A percentile compares a stretch with the other conserved stretches of the same genome.
These are phyloP conservation scores for Aspergillus sclerotiicarbonarius DNA, from an alignment of 495 filamentous ascomycete species.

Conservation along the genomic window DNA sequence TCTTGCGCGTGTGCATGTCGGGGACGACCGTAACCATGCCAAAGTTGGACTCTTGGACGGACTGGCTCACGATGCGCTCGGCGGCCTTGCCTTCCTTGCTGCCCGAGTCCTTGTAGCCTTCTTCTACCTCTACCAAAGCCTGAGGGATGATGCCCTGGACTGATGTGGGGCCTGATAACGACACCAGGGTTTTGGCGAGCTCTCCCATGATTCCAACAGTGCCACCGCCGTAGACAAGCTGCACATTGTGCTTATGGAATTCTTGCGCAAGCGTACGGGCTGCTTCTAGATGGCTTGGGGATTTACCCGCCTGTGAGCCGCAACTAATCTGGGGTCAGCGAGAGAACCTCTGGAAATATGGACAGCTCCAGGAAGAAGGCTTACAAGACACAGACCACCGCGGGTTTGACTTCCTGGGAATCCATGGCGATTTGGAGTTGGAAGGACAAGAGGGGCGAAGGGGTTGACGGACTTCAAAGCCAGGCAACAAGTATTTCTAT, in stretches of 20 bases:
- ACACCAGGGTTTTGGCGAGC: constrained; percentile 80
- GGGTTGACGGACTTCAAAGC: not conserved
- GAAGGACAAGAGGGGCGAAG: not conserved
- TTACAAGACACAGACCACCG: not conserved
- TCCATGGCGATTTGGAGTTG: not conserved
- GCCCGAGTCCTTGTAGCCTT: constrained; percentile 44
- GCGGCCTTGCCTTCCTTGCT: constrained; percentile 34
- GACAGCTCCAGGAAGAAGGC: not conserved
- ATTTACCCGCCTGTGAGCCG: not conserved
- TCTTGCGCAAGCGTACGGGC: constrained; percentile 73
- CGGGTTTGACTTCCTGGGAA: not conserved
- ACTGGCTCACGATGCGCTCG: constrained; percentile 33
- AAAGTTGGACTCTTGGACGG: constrained; percentile 67
- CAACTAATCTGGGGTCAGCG: not conserved
- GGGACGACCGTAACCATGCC: constrained; percentile 82
- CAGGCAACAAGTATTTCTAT: not conserved
- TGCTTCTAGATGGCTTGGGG: constrained; percentile 64
- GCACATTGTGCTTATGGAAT: constrained; percentile 71
- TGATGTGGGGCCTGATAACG: constrained; percentile 72
- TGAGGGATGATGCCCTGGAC: constrained; percentile 93
- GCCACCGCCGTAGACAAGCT: constrained; percentile 90
- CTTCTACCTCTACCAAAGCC: constrained; percentile 80
- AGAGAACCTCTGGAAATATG: not conserved
- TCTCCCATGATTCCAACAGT: constrained; percentile 95
- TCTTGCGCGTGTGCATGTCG: constrained; percentile 95